A percentile compares a stretch with the other conserved stretches of the same genome.
Conservation (phyloP, 2,329 filamentous ascomycete species). For the Trichoderma arundinaceum region DNA sequence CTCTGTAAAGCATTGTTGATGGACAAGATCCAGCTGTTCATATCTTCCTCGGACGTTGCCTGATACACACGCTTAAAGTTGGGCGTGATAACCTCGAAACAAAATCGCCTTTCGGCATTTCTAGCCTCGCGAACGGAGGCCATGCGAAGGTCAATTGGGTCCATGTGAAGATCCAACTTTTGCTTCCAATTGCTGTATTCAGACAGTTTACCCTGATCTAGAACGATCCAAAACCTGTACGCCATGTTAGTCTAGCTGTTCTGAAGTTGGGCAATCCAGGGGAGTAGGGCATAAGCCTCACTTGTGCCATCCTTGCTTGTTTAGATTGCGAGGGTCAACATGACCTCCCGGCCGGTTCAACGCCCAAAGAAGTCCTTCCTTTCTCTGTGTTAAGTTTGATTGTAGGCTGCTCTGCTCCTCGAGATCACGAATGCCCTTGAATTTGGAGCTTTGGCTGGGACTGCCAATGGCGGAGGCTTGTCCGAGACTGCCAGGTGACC, state of each 20-base stretch:
- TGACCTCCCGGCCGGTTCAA: slow-evolving; percentile 91
- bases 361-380: slow-evolving; percentile 95
- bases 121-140: slow-evolving; percentile 95
- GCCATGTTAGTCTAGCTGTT: slow-evolving; percentile 32
- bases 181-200: slow-evolving; percentile 99
- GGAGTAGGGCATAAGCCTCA: slow-evolving; percentile 54
- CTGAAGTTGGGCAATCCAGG: background rate
- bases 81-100: slow-evolving; percentile 97
- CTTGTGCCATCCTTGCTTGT: slow-evolving; percentile 99
- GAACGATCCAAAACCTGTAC: slow-evolving; percentile 91
- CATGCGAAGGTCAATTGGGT: slow-evolving; percentile 95
- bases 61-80: slow-evolving; percentile 96
- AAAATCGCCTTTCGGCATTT: slow-evolving; percentile 92
- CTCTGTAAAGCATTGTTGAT: slow-evolving; percentile 98
- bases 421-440: slow-evolving; percentile 90
- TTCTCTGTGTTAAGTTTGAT: slow-evolving; percentile 67
- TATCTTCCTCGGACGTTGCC: slow-evolving; percentile 96
- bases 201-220: slow-evolving; percentile 94
- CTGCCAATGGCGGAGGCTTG: slow-evolving; percentile 53
- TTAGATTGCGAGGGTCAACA: slow-evolving; percentile 91
- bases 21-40: slow-evolving; percentile 93
- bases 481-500: slow-evolving; percentile 62
- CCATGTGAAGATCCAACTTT: slow-evolving; percentile 93
- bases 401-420: slow-evolving; percentile 77
- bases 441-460: slow-evolving; percentile 64